Conservation (phyloP, 768 basidiomycete genomes). For the Agaricus blazei region DNA sequence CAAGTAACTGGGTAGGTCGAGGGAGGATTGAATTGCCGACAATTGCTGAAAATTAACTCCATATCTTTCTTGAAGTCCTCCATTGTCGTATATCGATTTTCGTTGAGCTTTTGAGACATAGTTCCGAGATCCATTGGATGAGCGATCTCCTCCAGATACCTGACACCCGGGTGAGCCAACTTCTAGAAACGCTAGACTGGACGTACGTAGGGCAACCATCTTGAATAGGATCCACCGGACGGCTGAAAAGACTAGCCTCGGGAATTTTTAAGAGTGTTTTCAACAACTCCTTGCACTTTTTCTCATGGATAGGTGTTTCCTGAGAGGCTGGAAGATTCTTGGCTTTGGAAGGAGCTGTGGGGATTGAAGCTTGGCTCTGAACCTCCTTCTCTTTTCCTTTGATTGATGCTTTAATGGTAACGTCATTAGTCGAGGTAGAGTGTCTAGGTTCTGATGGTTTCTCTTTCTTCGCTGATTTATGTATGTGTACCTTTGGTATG, state of each 20-base stretch:
- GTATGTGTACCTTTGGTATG: conserved; percentile 11
- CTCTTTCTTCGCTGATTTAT: conserved; percentile 41
- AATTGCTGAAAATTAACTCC: conserved; percentile 83
- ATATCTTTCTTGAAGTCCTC: conserved; percentile 78
- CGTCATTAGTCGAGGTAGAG: conserved; percentile 15
- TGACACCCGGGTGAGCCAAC: conserved; percentile 24
- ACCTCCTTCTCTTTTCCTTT: conserved; percentile 79
- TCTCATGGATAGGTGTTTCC: conserved; percentile 64
- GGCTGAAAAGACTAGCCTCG: conserved; percentile 68
- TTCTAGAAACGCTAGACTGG: conserved; percentile 3
- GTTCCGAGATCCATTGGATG: conserved; percentile 94
- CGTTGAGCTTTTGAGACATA: conserved; percentile 61
- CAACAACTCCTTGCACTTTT: conserved; percentile 76
- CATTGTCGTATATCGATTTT: conserved; percentile 71
- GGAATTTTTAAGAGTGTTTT: conserved; percentile 53
- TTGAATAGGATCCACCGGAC: conserved; percentile 76
- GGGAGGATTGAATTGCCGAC: conserved; percentile 87
- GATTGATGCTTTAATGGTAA: conserved; percentile 37
- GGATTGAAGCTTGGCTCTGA: conserved; percentile 23
- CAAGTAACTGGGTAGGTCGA: conserved; percentile 68
- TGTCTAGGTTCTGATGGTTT: conserved; percentile 22
- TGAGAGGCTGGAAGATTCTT: conserved; percentile 32
- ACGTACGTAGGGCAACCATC: conserved; percentile 92
- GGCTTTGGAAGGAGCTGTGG: conserved; percentile 22
- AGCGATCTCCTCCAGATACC: conserved; percentile 88